Evolutionary conservation across 2,329 filamentous ascomycete species (phyloP), one percentile per base, ranked within the genome.

Genomic region (Trichoderma cornu-damae): DNA sequence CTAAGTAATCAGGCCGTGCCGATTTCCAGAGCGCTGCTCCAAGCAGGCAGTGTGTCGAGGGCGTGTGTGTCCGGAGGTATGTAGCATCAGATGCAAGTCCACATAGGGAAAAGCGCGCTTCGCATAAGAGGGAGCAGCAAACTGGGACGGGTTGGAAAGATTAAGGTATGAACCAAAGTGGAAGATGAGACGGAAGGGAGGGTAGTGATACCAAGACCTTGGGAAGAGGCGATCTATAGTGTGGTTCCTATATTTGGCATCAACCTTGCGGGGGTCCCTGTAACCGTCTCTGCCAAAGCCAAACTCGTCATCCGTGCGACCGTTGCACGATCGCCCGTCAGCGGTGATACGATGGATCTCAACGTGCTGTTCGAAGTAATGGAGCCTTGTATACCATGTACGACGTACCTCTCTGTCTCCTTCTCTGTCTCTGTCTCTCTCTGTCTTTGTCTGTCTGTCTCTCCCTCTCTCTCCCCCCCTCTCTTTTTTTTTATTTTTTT

Each of bases 171-270:
- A 49, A 28, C 37, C 54, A 50, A 37, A 34, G 35, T 49, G 44
- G 54, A 28, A 50, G 54, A 57, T 43, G 18, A 58, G 24, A 47
- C 30, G 57, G 51, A 38, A 56, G 42, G 57, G 57, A 59, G 57
- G 57, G 57, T 56, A 59, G 57, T 47, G 51, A 44, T 59, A 59
- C 57, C 57, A 56, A 59, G 57, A 51, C 57, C 51, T 38, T 59
- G 57, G 57, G 44, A 56, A 37, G 35, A 49, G 32, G 16, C 52
- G 51, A 56, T 56, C 52, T 56, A n/a, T n/a, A 42, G 52, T 42
- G 57, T 38, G 57, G 51, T 59, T 59, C 57, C 57, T 59, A 59
- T 56, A 56, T 56, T 59, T 59, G 57, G 57, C 30, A 59, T 37
- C 43, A 47, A 37, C 18, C 32, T 47, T 37, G 28, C 51, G 40